phyloP scores from a whole-genome alignment of 2,329 filamentous ascomycete species.

The Alternaria postmessia region DNA sequence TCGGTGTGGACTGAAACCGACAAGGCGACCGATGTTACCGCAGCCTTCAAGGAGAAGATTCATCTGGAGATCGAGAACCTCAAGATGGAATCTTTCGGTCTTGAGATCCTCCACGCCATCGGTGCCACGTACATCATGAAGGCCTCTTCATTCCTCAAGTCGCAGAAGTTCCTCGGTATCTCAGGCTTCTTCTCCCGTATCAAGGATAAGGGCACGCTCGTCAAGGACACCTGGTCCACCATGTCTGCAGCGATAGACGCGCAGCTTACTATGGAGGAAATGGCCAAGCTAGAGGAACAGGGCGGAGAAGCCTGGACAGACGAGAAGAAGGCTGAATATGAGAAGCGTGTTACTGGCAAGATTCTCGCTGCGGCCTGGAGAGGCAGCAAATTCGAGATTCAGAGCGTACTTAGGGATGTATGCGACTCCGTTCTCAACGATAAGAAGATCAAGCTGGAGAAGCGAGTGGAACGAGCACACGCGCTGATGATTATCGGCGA shows the following conservation, averaged over 20 bases:
- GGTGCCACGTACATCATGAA: slow-evolving; percentile 90
- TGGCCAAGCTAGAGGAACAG: slow-evolving; percentile 93
- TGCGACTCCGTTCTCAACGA: slow-evolving; percentile 87
- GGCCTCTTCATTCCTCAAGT: slow-evolving; percentile 85
- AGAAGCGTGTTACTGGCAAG: slow-evolving; percentile 95
- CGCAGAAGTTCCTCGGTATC: slow-evolving; percentile 96
- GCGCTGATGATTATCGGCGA: slow-evolving; percentile 88
- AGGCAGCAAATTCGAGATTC: slow-evolving; percentile 97
- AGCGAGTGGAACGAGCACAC: slow-evolving; percentile 89
- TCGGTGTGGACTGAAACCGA: slow-evolving; percentile 98
- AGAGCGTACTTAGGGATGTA: slow-evolving; percentile 92
- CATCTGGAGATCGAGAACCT: slow-evolving; percentile 94
- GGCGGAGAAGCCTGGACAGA: slow-evolving; percentile 98
- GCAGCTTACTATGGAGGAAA: slow-evolving; percentile 98
- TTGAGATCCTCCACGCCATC: slow-evolving; percentile 95
- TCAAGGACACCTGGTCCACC: slow-evolving; percentile 98
- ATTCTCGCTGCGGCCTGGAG: slow-evolving; percentile 96
- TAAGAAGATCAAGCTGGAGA: slow-evolving; percentile 79
- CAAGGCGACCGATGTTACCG: slow-evolving; percentile 83
- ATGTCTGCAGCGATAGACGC: slow-evolving; percentile 96
- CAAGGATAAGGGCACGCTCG: slow-evolving; percentile 94
- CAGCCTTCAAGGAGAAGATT: slow-evolving; percentile 92
- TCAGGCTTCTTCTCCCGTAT: slow-evolving; percentile 92
- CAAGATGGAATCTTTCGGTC: slow-evolving; percentile 98
- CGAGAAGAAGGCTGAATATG: slow-evolving; percentile 94